Conservation (phyloP, 1,139 yeast genomes). For the Suzukiozyma palmioleophila region DNA sequence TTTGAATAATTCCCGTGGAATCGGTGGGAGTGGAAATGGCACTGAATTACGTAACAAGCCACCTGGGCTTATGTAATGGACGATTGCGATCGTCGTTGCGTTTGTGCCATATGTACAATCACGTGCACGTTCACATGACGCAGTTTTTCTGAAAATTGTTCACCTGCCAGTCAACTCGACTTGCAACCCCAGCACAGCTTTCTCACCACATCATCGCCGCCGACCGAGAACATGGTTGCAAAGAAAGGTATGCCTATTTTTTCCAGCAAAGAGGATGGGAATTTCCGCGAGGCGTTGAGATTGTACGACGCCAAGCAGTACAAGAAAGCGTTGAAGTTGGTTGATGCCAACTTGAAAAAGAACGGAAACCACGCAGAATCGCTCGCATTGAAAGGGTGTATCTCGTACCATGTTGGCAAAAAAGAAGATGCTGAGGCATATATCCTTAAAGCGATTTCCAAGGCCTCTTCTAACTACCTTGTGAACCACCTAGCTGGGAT, state of each 20-base stretch:
- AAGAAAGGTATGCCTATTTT: constrained; percentile 31
- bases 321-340: constrained; percentile 74
- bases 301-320: constrained; percentile 83
- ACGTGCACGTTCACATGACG: no score
- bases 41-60: no score
- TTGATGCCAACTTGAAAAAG: constrained; percentile 76
- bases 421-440: constrained; percentile 62
- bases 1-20: no score
- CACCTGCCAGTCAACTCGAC: no score
- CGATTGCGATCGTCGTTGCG: no score
- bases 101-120: no score
- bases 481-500: constrained; percentile 87
- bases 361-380: constrained; percentile 76
- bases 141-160: no score
- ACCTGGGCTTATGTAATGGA: no score
- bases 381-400: constrained; percentile 78
- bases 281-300: constrained; percentile 77
- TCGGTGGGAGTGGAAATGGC: no score
- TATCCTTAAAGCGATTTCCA: constrained; percentile 56
- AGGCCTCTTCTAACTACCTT: constrained; percentile 57
- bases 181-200: no score
- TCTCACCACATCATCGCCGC: no score
- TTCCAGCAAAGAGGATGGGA: constrained; percentile 56
- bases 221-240: constrained; percentile 15
- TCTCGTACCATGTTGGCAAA: constrained; percentile 49